Conservation (phyloP, 2,329 filamentous ascomycete genomes). For the Verticillium dahliae region DNA sequence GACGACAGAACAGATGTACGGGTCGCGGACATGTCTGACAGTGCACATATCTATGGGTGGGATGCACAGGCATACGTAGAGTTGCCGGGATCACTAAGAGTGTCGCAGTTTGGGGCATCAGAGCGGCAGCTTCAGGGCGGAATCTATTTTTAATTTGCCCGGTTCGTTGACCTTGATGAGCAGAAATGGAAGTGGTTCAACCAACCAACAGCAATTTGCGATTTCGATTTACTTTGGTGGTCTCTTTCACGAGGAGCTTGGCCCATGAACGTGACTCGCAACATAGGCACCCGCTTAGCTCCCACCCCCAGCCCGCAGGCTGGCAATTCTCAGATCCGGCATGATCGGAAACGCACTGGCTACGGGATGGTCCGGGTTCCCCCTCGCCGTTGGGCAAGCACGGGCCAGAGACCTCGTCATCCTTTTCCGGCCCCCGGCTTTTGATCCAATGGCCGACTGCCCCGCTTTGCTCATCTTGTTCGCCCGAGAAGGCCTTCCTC, state of each 20-base stretch:
- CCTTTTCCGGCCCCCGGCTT: background rate
- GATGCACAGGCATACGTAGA: too few relatives aligned
- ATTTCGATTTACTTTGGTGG: background rate
- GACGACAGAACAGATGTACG: too few relatives aligned
- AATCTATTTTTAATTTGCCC: too few relatives aligned
- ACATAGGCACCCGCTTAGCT: background rate
- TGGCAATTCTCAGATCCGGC: background rate
- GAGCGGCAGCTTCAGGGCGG: too few relatives aligned
- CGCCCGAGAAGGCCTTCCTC: background rate
- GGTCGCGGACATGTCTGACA: too few relatives aligned
- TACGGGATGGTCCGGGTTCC: background rate
- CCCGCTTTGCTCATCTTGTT: background rate
- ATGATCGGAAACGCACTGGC: background rate
- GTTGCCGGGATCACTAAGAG: too few relatives aligned
- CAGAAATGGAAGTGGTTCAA: background rate
- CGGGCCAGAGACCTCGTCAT: background rate
- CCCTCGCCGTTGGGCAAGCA: background rate
- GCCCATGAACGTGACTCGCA: background rate
- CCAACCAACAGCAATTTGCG: background rate
- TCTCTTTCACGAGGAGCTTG: background rate
- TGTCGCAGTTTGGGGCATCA: too few relatives aligned
- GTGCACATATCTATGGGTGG: too few relatives aligned
- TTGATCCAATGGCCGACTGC: background rate
- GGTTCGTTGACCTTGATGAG: too few relatives aligned
- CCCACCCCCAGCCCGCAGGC: background rate